These are phyloP conservation scores for Sphagnum tenellum DNA, from an alignment of 225 moss, liverwort and hornwort species.

Conservation along the genomic window DNA sequence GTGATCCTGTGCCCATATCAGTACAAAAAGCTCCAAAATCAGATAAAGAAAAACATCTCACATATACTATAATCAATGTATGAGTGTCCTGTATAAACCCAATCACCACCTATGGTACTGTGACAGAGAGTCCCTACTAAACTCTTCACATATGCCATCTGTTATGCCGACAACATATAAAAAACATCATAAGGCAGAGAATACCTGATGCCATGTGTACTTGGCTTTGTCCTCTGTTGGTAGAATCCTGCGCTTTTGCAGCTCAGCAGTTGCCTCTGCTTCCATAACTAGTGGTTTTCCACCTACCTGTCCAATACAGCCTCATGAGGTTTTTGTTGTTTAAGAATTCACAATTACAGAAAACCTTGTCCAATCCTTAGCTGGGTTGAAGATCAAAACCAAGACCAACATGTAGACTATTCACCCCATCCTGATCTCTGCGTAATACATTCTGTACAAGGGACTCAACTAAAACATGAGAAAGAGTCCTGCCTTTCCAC, in stretches of 20 bases:
- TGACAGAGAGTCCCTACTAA: too few relatives aligned
- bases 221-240: slow-evolving; percentile 54
- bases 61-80: too few relatives aligned
- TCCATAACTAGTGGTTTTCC: slow-evolving; percentile 51
- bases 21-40: too few relatives aligned
- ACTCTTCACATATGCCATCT: too few relatives aligned
- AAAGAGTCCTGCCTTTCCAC: slow-evolving; percentile 32
- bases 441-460: too few relatives aligned
- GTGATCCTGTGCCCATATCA: slow-evolving; percentile 19
- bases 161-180: too few relatives aligned
- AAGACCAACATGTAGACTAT: background rate
- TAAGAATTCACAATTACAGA: background rate
- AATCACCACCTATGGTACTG: too few relatives aligned
- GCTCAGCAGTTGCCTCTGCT: slow-evolving; percentile 48
- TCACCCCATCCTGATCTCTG: too few relatives aligned
- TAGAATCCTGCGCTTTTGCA: slow-evolving; percentile 36
- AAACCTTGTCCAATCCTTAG: background rate
- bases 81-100: too few relatives aligned
- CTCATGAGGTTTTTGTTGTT: slow-evolving; percentile 5
- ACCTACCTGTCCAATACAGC: slow-evolving; percentile 24
- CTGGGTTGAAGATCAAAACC: background rate
- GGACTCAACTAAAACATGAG: too few relatives aligned
- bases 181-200: background rate
- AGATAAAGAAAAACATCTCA: too few relatives aligned
- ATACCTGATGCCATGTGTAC: slow-evolving; percentile 40